Percentiles rank a stretch among this genome's conserved stretches.
These are phyloP conservation scores for Diaporthe citri DNA, from an alignment of 2,329 filamentous ascomycete species.

Conservation along the genomic window DNA sequence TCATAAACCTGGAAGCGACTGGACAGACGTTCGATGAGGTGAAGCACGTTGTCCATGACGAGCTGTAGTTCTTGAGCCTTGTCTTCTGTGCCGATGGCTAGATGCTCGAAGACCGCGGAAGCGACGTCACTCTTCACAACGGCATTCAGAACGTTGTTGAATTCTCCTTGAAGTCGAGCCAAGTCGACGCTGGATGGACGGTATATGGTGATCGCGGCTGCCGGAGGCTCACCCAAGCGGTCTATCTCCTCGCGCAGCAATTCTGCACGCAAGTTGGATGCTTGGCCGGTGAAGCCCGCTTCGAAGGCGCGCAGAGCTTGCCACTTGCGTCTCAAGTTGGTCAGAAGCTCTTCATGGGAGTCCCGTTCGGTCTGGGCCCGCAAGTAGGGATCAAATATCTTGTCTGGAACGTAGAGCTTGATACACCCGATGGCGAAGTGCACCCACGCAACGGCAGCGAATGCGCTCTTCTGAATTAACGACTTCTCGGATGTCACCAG, in stretches of 20 bases:
- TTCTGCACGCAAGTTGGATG: constrained; percentile 74
- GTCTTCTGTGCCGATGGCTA: constrained; percentile 46
- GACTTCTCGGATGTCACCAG: constrained; percentile 53
- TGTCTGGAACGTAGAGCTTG: constrained; percentile 86
- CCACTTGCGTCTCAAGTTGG: constrained; percentile 68
- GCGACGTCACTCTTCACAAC: constrained; percentile 64
- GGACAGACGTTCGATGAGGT: constrained; percentile 78
- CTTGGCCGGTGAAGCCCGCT: constrained; percentile 73
- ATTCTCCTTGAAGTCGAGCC: constrained; percentile 82
- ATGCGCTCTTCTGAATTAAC: constrained; percentile 45
- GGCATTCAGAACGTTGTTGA: constrained; percentile 80
- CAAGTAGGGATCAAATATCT: constrained; percentile 84
- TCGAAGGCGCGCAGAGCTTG: constrained; percentile 76
- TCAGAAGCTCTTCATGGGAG: constrained; percentile 67
- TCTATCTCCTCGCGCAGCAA: constrained; percentile 72
- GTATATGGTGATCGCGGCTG: constrained; percentile 74
- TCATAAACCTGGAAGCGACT: constrained; percentile 83
- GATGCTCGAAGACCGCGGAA: constrained; percentile 51
- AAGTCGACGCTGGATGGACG: constrained; percentile 78
- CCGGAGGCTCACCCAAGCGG: constrained; percentile 75
- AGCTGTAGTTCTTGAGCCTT: constrained; percentile 62
- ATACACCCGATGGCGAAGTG: constrained; percentile 81
- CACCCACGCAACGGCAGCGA: constrained; percentile 76
- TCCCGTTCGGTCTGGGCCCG: constrained; percentile 74
- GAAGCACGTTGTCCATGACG: constrained; percentile 69